Evolutionary conservation across 768 basidiomycete species (phyloP).

Genomic region (Suillus brevipes): DNA sequence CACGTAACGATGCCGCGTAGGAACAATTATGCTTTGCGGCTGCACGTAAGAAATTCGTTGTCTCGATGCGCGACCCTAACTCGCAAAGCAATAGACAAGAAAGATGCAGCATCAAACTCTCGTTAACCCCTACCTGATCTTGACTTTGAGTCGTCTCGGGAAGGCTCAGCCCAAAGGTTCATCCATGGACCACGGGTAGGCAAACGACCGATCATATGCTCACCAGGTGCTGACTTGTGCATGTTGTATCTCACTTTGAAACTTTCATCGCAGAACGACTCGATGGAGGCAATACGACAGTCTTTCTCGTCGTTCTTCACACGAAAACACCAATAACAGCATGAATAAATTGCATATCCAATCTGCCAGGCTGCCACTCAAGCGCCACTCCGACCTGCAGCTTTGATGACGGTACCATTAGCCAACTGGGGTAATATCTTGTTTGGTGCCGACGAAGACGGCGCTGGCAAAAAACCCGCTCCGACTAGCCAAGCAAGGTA

Average conservation of each 20-base stretch:
- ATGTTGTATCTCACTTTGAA: not conserved
- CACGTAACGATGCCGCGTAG: not conserved
- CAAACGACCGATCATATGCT: constrained; percentile 9
- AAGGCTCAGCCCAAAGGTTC: not conserved
- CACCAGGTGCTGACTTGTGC: not conserved
- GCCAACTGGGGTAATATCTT: constrained; percentile 52
- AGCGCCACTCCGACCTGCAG: constrained; percentile 68
- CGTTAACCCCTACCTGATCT: not conserved
- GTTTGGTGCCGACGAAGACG: constrained; percentile 38
- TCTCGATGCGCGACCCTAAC: not conserved
- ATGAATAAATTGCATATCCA: not conserved
- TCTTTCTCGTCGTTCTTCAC: not conserved
- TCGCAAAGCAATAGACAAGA: not conserved
- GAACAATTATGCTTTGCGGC: not conserved
- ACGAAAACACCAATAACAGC: constrained; percentile 1
- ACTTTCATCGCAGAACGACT: not conserved
- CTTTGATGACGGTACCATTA: constrained; percentile 45
- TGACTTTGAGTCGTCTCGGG: not conserved
- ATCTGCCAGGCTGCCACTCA: constrained; percentile 30
- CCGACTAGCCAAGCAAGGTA: constrained; percentile 93
- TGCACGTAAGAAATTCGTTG: not conserved
- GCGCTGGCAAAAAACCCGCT: constrained; percentile 75
- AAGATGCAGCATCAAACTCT: not conserved
- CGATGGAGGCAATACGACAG: not conserved
- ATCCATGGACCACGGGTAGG: constrained; percentile 8